Percentiles rank a stretch among this genome's conserved stretches.
These are phyloP conservation scores for Aspergillus heteromorphus DNA, from an alignment of 495 filamentous ascomycete genomes.

Conservation along the genomic window DNA sequence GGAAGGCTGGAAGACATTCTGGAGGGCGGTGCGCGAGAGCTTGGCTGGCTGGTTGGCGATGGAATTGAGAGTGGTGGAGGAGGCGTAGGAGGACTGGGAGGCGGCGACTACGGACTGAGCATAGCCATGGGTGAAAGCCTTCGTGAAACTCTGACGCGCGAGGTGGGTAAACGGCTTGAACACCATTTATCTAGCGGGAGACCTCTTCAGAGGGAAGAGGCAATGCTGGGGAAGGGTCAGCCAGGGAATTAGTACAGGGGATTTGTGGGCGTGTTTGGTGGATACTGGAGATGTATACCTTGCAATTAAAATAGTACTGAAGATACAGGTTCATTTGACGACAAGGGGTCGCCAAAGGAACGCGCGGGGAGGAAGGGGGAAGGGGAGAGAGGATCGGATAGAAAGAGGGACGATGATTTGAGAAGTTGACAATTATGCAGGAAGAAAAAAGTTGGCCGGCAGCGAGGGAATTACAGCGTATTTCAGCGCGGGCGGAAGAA, in stretches of 20 bases:
- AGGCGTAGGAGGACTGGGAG: conserved; percentile 83
- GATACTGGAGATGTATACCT: conserved; percentile 31
- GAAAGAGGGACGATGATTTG: background rate
- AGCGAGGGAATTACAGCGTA: conserved; percentile 12
- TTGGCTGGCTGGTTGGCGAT: conserved; percentile 48
- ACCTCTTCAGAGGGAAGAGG: conserved; percentile 49
- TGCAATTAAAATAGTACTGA: conserved; percentile 39
- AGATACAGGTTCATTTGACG: conserved; percentile 65
- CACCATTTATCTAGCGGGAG: conserved; percentile 67
- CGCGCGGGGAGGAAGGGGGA: conserved; percentile 36
- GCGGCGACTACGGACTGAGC: conserved; percentile 95
- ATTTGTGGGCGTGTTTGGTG: background rate
- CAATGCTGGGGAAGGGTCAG: conserved; percentile 27
- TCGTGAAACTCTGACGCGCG: conserved; percentile 93
- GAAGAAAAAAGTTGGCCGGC: conserved; percentile 1
- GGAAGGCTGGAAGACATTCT: conserved; percentile 67
- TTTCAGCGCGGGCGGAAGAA: conserved; percentile 8
- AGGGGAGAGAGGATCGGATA: conserved; percentile 3
- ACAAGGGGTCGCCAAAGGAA: conserved; percentile 52
- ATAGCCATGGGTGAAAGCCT: conserved; percentile 95
- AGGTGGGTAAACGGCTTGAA: conserved; percentile 80
- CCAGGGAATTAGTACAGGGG: background rate
- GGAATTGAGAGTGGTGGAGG: conserved; percentile 55
- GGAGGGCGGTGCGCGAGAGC: conserved; percentile 61
- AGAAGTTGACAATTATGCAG: background rate